These are phyloP conservation scores for Hymenoscyphus albidus DNA, from an alignment of 2,329 filamentous ascomycete species.

Conservation along the genomic window DNA sequence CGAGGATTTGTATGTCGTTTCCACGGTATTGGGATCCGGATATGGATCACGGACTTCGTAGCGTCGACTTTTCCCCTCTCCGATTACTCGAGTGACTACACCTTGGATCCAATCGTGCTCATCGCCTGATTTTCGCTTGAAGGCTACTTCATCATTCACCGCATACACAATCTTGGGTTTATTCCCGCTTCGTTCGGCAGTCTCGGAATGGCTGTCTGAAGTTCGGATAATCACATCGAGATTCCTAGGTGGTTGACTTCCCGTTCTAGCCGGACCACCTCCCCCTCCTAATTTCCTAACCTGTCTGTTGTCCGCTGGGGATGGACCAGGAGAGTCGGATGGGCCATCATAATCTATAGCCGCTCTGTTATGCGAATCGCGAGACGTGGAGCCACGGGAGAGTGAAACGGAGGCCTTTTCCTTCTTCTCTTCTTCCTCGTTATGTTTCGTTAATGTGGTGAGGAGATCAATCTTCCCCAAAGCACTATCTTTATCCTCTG, in stretches of 20 bases:
- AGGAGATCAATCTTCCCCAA: slow-evolving; percentile 21
- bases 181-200: slow-evolving; percentile 19
- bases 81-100: slow-evolving; percentile 69
- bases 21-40: slow-evolving; percentile 58
- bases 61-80: slow-evolving; percentile 71
- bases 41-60: slow-evolving; percentile 80
- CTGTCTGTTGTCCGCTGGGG: slow-evolving; percentile 31
- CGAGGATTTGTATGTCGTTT: slow-evolving; percentile 60
- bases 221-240: slow-evolving; percentile 19
- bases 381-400: slow-evolving; percentile 21
- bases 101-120: slow-evolving; percentile 69
- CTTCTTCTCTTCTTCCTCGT: slow-evolving; percentile 21
- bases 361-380: slow-evolving; percentile 28
- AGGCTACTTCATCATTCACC: slow-evolving; percentile 63
- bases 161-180: slow-evolving; percentile 52
- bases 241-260: slow-evolving; percentile 33
- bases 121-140: slow-evolving; percentile 55
- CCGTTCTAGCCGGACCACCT: slow-evolving; percentile 19
- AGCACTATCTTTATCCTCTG: slow-evolving; percentile 4
- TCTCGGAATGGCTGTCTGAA: slow-evolving; percentile 25
- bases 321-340: slow-evolving; percentile 33
- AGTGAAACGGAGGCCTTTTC: slow-evolving; percentile 17
- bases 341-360: slow-evolving; percentile 32
- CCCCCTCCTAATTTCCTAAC: slow-evolving; percentile 27
- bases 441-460: slow-evolving; percentile 23